Evolutionary conservation across 768 basidiomycete genomes (phyloP), one percentile per base, ranked within the genome.

Genomic region (Tricholoma matsutake): DNA sequence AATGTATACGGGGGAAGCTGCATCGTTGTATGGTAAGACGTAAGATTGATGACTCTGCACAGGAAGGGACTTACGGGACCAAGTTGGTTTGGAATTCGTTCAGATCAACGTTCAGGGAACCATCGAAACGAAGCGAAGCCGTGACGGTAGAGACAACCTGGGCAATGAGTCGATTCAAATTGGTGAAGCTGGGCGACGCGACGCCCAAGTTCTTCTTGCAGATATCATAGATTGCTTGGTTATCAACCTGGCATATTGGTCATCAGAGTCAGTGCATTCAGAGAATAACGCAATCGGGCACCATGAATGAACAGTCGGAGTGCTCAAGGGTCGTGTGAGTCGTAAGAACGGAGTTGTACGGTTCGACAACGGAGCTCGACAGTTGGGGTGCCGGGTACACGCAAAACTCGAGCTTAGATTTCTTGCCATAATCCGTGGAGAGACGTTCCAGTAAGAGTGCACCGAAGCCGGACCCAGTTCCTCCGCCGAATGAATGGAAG

Each of bases 281-380:
- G 61, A 56, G 59, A 60, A 51, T 43, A 28, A 35, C 47, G 20
- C 29, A 5, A 55, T 22, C 54, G 60, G 71, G 28, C 65, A 90
- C 97, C 96, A 99, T 98, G 84, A 99, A 99, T 37, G 97, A 98
- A 77, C 97, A 99, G 80, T 99, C 97, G n/a, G 97, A 97, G 79
- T 99, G 97, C 77, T 98, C 97, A 61, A 98, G 88, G 59, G 97
- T 98, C 45, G 97, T 98, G 77, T 99, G 97, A 54, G 97, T 99
- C 53, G 97, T 98, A 63, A 99, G 82, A 57, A 97, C 91, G 1
- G 92, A 91, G 84, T 99, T 99, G 82, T 99, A 99, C 2, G 97
- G 97, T 77, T 99, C 97, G 47, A 99, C 97, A 63, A 98, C 91
- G 35, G 96, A 98, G 79, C 89, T 97, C 53, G 93, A 91, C 76